Base-by-base conservation (phyloP, 169 alveolate genomes). In the Eimeria necatrix region DNA sequence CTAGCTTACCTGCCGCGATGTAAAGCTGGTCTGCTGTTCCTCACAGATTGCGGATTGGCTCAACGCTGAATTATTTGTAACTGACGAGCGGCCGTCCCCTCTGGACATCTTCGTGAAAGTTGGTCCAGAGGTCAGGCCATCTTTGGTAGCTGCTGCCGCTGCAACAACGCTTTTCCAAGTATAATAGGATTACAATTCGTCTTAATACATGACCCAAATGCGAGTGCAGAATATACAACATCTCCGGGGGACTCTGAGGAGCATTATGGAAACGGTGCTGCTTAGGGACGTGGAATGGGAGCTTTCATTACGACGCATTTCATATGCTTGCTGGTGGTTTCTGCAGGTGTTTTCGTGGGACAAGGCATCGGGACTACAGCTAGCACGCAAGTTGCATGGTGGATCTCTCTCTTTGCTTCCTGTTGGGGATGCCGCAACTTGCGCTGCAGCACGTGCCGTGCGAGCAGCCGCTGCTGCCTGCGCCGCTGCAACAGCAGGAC, bases 11-110 rank as follows among this genome's bases (percentile, higher is more conserved):
- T 81, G 12, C 22, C 56, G 90, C 49, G 20, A 32, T 32, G 41
- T 56, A 10, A 14, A 56, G 12, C 22, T 56, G 68, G 41, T 61
- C 74, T 68, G 49, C 48, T n/a, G 81, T 16, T 14, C 41, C 70
- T 20, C 4, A 61, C 94, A 94, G 94, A 80, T 94, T 52, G 97
- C 97, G 18, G 60, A 83, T 61, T 97, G 98, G 98, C 96, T 97
- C 16, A 96, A 96, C 60, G 97, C 98, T 14, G 95, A 93, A n/a
- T 91, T 97, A 4, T 97, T 96, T 93, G 94, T 96, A 46, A 97
- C 98, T 16, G 95, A 96, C 53, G 96, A 86, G 70, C 95, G 98
- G 68, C 98, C 98, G 8, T 96, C 97, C 41, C 96, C 97, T 32
- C 95, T 97, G 26, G 95, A 94, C 71, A 97, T 95, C 24, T 81